Evolutionary conservation across 306 rosid species (phyloP).

Genomic region (Rosa lucieae): DNA sequence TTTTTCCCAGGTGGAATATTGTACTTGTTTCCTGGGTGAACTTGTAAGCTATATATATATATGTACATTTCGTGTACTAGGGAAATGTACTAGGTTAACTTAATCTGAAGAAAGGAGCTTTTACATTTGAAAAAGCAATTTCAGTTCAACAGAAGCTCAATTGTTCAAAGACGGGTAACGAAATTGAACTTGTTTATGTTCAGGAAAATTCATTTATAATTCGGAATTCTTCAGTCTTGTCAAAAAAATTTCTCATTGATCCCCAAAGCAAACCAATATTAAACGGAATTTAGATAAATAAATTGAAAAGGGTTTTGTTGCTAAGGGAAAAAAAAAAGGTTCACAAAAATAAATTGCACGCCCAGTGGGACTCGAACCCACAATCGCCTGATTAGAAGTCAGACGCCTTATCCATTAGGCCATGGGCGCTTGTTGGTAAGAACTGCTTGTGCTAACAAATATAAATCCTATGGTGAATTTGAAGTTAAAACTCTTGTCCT

Average conservation of each 20-base stretch:
- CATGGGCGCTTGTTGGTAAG: constrained; percentile 18
- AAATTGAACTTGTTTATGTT: not conserved
- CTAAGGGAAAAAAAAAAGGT: too few relatives aligned
- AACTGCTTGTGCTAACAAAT: too few relatives aligned
- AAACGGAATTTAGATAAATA: too few relatives aligned
- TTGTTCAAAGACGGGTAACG: not conserved
- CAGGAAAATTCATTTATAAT: not conserved
- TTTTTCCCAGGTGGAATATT: not conserved
- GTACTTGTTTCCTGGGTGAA: not conserved
- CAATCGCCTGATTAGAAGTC: constrained; percentile 35
- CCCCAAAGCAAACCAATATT: too few relatives aligned
- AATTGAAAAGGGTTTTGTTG: too few relatives aligned
- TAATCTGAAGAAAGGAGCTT: not conserved
- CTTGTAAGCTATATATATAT: not conserved
- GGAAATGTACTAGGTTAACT: not conserved
- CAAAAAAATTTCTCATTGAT: not conserved
- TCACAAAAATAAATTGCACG: not conserved
- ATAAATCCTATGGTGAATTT: too few relatives aligned
- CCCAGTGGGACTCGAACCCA: constrained; percentile 28
- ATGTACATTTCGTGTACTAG: not conserved
- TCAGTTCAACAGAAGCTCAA: not conserved
- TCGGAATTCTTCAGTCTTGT: not conserved
- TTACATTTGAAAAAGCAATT: not conserved
- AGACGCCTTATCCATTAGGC: constrained; percentile 36
- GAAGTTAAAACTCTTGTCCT: too few relatives aligned